Evolutionary conservation across 345 rosid genomes (phyloP).

Genomic region (Populus simonii): DNA sequence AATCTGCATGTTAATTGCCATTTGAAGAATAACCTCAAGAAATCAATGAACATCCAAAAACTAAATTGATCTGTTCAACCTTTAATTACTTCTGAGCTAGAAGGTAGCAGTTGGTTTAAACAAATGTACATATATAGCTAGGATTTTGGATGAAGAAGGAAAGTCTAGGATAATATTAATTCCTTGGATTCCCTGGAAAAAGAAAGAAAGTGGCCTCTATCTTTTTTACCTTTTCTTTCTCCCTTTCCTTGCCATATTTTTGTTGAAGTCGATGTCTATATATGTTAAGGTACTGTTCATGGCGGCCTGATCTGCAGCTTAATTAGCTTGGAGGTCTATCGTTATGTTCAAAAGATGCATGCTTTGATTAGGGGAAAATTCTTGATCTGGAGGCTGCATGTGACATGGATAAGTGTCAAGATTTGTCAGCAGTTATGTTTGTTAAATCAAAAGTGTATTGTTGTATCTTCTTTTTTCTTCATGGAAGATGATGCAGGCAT

Average conservation of each 20-base stretch:
- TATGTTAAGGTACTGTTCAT: neutral
- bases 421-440: constrained; percentile 32
- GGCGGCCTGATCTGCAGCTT: neutral
- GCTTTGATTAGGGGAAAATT: neutral
- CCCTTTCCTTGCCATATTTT: constrained; percentile 1
- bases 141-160: neutral
- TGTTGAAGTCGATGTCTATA: neutral
- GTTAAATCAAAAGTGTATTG: neutral
- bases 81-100: neutral
- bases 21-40: constrained; percentile 1
- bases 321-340: neutral
- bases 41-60: neutral
- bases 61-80: neutral
- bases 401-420: constrained; percentile 31
- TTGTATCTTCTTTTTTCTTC: neutral
- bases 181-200: neutral
- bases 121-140: neutral
- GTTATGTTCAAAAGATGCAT: neutral
- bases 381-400: neutral
- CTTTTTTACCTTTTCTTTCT: neutral
- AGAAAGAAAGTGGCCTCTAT: neutral
- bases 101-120: neutral
- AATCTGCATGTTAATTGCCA: constrained; percentile 61
- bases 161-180: neutral
- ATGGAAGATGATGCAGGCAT: neutral